phyloP scores from a whole-genome alignment of 176 grass and related monocot genomes.

The Triticum urartu region DNA sequence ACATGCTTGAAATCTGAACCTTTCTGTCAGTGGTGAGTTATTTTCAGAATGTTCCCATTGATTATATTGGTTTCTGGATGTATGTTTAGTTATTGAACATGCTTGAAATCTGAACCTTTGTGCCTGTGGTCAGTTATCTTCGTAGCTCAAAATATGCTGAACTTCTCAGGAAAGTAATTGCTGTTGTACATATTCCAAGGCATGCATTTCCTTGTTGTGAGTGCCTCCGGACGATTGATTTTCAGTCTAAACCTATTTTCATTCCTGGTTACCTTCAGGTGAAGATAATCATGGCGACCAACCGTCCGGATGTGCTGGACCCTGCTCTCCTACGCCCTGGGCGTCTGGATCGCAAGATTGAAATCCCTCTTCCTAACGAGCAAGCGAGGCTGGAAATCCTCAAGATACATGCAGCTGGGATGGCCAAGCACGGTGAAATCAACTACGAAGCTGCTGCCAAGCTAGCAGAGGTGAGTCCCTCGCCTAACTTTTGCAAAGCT shows the following conservation, averaged over 20 bases:
- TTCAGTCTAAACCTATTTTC: background rate
- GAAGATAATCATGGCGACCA: conserved; percentile 9
- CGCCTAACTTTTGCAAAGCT: background rate
- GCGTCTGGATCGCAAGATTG: background rate
- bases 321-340: background rate
- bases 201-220: background rate
- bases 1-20: background rate
- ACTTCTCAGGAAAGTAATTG: background rate
- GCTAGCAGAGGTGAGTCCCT: background rate
- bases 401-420: background rate
- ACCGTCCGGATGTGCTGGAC: conserved; percentile 2
- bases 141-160: background rate
- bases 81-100: background rate
- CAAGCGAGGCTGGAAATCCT: background rate
- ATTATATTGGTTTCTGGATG: background rate
- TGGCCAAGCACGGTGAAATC: background rate
- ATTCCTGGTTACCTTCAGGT: background rate
- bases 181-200: background rate
- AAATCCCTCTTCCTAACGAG: background rate
- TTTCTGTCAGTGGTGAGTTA: background rate
- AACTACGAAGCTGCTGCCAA: background rate
- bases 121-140: background rate
- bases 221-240: background rate
- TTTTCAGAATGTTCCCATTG: background rate
- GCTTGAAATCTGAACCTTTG: background rate